A percentile compares a stretch with the other conserved stretches of the same genome.
These are phyloP conservation scores for Vanderwaltozyma yarrowii DNA, from an alignment of 805 yeast genomes.

Conservation along the genomic window DNA sequence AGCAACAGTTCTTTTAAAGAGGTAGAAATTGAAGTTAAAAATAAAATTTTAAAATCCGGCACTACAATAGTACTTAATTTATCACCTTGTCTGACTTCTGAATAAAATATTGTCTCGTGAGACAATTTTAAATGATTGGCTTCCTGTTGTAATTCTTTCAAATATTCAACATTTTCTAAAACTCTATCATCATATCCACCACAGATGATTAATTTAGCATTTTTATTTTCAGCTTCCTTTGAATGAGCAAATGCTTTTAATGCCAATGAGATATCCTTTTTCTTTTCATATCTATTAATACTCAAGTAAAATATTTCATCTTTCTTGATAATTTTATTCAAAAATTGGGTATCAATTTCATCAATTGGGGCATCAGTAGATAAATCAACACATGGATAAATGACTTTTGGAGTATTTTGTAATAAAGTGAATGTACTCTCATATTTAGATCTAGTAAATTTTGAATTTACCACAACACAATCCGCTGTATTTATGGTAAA, in stretches of 20 bases:
- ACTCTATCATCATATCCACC: slow-evolving; percentile 87
- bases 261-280: slow-evolving; percentile 76
- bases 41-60: slow-evolving; percentile 43
- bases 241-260: slow-evolving; percentile 49
- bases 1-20: slow-evolving; percentile 54
- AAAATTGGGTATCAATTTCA: slow-evolving; percentile 9
- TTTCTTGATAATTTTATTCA: slow-evolving; percentile 9
- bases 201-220: slow-evolving; percentile 54
- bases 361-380: slow-evolving; percentile 15
- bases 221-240: slow-evolving; percentile 16
- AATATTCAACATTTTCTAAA: slow-evolving; percentile 62
- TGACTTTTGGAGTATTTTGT: slow-evolving; percentile 23
- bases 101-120: slow-evolving; percentile 34
- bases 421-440: slow-evolving; percentile 46
- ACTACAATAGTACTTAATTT: slow-evolving; percentile 14
- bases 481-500: slow-evolving; percentile 71
- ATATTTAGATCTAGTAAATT: slow-evolving; percentile 67
- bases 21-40: slow-evolving; percentile 72
- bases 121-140: slow-evolving; percentile 38
- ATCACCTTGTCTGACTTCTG: slow-evolving; percentile 16
- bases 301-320: slow-evolving; percentile 45
- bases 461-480: slow-evolving; percentile 74
- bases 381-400: slow-evolving; percentile 59
- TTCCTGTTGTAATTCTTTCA: slow-evolving; percentile 46
- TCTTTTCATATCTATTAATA: slow-evolving; percentile 80